Conservation (phyloP, 1,139 yeast species). For the Hansenula anomala region DNA sequence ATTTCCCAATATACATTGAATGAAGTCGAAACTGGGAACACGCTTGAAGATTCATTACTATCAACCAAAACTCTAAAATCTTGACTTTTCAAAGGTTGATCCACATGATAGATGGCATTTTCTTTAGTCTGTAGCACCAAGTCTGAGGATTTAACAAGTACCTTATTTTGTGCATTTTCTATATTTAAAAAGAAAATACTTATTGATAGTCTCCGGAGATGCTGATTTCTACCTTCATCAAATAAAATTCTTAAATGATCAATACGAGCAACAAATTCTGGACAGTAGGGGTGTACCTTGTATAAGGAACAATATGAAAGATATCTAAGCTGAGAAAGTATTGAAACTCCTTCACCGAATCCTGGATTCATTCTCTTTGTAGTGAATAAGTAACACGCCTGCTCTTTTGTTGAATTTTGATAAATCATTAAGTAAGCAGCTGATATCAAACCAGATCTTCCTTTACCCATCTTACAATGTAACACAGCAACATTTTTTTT, state of each 20-base stretch:
- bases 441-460: constrained; percentile 76
- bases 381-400: constrained; percentile 52
- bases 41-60: too few species aligned
- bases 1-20: constrained; percentile 31
- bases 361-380: constrained; percentile 51
- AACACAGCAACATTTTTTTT: constrained; percentile 54
- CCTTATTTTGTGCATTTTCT: too few species aligned
- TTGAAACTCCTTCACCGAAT: constrained; percentile 67
- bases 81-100: neutral
- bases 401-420: constrained; percentile 30
- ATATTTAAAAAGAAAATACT: too few species aligned
- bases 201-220: too few species aligned
- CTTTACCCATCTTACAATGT: constrained; percentile 92
- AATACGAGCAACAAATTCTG: constrained; percentile 5
- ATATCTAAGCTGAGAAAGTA: constrained; percentile 64
- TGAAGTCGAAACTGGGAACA: constrained; percentile 35
- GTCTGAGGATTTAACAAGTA: too few species aligned
- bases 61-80: constrained; percentile 4
- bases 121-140: neutral
- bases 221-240: too few species aligned
- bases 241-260: neutral
- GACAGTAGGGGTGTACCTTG: constrained; percentile 9
- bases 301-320: constrained; percentile 52
- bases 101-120: neutral
- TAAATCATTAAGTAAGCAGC: constrained; percentile 65